A percentile compares a stretch with the other conserved stretches of the same genome.
Evolutionary conservation across 2,329 filamentous ascomycete genomes (phyloP).

Genomic region (Exophiala viscosa): DNA sequence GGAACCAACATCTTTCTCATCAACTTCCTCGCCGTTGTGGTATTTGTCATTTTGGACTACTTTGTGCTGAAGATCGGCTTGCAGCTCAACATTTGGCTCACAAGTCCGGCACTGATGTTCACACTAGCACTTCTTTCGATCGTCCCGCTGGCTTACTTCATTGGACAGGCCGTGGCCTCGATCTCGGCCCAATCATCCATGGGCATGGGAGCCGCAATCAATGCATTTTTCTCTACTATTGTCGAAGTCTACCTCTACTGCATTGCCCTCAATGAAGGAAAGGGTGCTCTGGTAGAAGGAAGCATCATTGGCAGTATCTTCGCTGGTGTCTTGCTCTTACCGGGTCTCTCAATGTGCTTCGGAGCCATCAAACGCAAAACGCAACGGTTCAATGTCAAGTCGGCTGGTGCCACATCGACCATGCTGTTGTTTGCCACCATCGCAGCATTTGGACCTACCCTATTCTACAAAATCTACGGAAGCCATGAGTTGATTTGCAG

Average conservation of each 20-base stretch:
- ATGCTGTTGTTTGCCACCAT: slow-evolving; percentile 97
- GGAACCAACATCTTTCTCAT: slow-evolving; percentile 99
- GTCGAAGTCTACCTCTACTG: slow-evolving; percentile 98
- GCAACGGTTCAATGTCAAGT: slow-evolving; percentile 94
- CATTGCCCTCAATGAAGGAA: slow-evolving; percentile 86
- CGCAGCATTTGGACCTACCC: slow-evolving; percentile 86
- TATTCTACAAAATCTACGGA: slow-evolving; percentile 98
- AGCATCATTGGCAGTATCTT: slow-evolving; percentile 98
- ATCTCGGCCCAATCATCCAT: slow-evolving; percentile 98
- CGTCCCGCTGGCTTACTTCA: slow-evolving; percentile 96
- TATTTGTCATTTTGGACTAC: slow-evolving; percentile 93
- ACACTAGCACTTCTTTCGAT: slow-evolving; percentile 80
- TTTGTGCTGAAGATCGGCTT: slow-evolving; percentile 68
- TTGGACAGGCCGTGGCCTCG: slow-evolving; percentile 94
- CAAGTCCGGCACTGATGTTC: slow-evolving; percentile 82
- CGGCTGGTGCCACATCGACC: slow-evolving; percentile 92
- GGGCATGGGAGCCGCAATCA: slow-evolving; percentile 94
- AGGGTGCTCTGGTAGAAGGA: slow-evolving; percentile 87
- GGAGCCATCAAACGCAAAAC: slow-evolving; percentile 97
- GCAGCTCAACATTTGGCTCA: slow-evolving; percentile 68
- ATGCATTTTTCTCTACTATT: slow-evolving; percentile 95
- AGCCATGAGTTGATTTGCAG: slow-evolving; percentile 91
- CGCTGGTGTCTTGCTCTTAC: slow-evolving; percentile 89
- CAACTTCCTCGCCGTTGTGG: slow-evolving; percentile 89
- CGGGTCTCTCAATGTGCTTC: slow-evolving; percentile 97